Conservation (phyloP, 352 stramenopile species). For the Phytophthora macrochlamydospora region DNA sequence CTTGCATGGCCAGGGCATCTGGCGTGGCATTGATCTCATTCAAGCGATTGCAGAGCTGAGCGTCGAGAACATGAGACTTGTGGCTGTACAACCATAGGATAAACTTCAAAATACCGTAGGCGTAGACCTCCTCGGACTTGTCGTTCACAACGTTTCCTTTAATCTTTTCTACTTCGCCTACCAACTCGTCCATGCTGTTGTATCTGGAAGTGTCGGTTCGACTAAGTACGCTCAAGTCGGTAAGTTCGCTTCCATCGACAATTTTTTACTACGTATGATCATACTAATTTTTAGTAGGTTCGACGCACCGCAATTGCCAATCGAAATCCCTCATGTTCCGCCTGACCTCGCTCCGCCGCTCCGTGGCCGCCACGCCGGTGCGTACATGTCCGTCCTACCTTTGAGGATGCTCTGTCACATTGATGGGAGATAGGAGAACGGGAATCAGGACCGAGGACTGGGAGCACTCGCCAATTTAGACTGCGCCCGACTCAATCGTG, state of each 20-base stretch:
- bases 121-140: not conserved
- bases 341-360: conserved; percentile 29
- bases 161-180: not conserved
- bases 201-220: not conserved
- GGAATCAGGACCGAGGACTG: too few relatives aligned
- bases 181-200: not conserved
- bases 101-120: not conserved
- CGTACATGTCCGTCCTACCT: not conserved
- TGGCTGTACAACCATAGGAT: not conserved
- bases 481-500: not conserved
- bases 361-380: conserved; percentile 27
- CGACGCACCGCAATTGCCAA: conserved; percentile 13
- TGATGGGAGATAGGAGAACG: not conserved
- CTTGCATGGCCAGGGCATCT: not conserved
- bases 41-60: not conserved
- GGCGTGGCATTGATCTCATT: not conserved
- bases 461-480: conserved; percentile 1
- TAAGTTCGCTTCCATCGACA: not conserved
- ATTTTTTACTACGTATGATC: not conserved
- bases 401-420: not conserved
- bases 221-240: not conserved
- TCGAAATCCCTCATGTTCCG: conserved; percentile 29
- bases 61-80: not conserved
- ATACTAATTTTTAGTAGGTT: not conserved
- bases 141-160: not conserved